Evolutionary conservation across 116 monocot species (phyloP).

Genomic region (Papilionanthe hybrid): DNA sequence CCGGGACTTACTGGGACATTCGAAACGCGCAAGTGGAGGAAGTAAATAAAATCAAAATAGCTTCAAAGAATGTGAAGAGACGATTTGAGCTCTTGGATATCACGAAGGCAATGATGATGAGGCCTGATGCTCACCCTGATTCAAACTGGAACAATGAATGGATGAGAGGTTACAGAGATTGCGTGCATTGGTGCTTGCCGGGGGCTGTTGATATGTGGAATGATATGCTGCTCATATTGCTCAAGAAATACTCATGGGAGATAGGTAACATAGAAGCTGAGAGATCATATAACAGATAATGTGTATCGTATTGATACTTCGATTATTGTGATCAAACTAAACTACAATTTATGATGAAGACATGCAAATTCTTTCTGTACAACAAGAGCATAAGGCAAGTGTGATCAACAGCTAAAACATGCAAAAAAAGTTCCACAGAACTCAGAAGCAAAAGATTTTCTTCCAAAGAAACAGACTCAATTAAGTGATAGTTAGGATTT

Average conservation of each 20-base stretch:
- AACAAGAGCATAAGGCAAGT: too few relatives aligned
- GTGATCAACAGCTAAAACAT: too few relatives aligned
- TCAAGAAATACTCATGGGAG: slow-evolving; percentile 11
- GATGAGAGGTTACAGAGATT: slow-evolving; percentile 46
- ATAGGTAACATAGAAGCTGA: background rate
- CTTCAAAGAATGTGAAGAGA: background rate
- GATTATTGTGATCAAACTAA: too few relatives aligned
- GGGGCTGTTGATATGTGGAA: slow-evolving; percentile 64
- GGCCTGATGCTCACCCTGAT: slow-evolving; percentile 52
- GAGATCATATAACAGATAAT: background rate
- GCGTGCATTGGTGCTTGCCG: slow-evolving; percentile 72
- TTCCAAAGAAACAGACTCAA: too few relatives aligned
- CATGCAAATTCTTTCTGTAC: too few relatives aligned
- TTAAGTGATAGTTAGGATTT: too few relatives aligned
- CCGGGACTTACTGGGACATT: slow-evolving; percentile 20
- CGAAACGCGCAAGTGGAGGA: slow-evolving; percentile 41
- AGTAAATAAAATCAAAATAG: slow-evolving; percentile 2
- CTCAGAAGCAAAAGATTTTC: too few relatives aligned
- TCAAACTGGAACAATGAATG: slow-evolving; percentile 50
- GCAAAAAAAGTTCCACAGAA: too few relatives aligned
- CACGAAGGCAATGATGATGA: slow-evolving; percentile 46
- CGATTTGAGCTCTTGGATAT: slow-evolving; percentile 32
- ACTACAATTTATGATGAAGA: too few relatives aligned
- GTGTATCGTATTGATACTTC: background rate
- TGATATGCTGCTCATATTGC: slow-evolving; percentile 29